These are phyloP conservation scores for Candida odintsovae DNA, from an alignment of 805 yeast species.

Conservation along the genomic window DNA sequence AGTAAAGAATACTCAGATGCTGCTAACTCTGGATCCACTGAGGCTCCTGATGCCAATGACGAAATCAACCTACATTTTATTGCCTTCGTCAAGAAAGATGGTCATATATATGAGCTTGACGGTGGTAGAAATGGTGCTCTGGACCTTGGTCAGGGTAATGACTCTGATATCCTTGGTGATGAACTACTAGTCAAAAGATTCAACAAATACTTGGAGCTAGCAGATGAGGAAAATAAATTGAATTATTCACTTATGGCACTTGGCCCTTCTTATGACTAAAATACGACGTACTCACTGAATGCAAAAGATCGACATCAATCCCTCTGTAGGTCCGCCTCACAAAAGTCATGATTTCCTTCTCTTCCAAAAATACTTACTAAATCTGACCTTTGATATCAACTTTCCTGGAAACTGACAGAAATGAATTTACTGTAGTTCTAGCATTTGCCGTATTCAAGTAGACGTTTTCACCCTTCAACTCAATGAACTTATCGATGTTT, in stretches of 20 bases:
- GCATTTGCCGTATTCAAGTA: slow-evolving; percentile 32
- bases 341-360: background rate
- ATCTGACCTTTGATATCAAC: slow-evolving; percentile 91
- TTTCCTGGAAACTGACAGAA: slow-evolving; percentile 38
- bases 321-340: background rate
- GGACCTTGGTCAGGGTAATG: slow-evolving; percentile 41
- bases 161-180: slow-evolving; percentile 47
- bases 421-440: slow-evolving; percentile 30
- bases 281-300: background rate
- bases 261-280: slow-evolving; percentile 44
- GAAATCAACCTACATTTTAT: slow-evolving; percentile 70
- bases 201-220: slow-evolving; percentile 57
- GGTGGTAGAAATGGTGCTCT: slow-evolving; percentile 81
- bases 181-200: slow-evolving; percentile 47
- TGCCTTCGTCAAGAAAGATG: slow-evolving; percentile 55
- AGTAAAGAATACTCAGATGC: slow-evolving; percentile 40
- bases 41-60: slow-evolving; percentile 54
- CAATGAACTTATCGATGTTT: slow-evolving; percentile 30
- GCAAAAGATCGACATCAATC: background rate
- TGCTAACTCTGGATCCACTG: slow-evolving; percentile 38
- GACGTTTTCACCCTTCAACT: slow-evolving; percentile 27
- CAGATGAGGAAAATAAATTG: slow-evolving; percentile 52
- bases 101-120: slow-evolving; percentile 74
- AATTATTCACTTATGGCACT: slow-evolving; percentile 77
- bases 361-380: slow-evolving; percentile 18